A percentile compares a stretch with the other conserved stretches of the same genome.
phyloP scores from a whole-genome alignment of 495 filamentous ascomycete species.

The Neurospora sublineolata region DNA sequence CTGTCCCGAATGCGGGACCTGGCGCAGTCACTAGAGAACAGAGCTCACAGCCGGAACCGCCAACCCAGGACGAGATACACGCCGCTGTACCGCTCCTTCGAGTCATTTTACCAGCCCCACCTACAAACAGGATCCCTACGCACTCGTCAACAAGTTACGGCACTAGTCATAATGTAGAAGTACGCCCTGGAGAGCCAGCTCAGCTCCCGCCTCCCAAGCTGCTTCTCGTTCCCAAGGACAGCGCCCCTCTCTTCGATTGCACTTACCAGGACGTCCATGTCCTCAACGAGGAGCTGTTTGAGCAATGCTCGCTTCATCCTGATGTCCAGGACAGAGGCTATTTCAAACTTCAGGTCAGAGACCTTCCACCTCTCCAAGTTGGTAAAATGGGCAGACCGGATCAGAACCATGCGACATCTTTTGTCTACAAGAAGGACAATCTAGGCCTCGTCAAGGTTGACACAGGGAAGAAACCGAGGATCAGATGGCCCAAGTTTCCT shows the following conservation, averaged over 20 bases:
- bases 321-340: slow-evolving; percentile 17
- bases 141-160: background rate
- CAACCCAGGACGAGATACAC: background rate
- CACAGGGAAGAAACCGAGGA: slow-evolving; percentile 13
- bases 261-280: slow-evolving; percentile 19
- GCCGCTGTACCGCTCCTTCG: background rate
- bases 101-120: background rate
- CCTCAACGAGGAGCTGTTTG: slow-evolving; percentile 21
- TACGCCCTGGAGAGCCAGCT: background rate
- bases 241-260: slow-evolving; percentile 19
- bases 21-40: background rate
- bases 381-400: slow-evolving; percentile 12
- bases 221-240: slow-evolving; percentile 2
- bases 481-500: slow-evolving; percentile 13
- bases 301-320: slow-evolving; percentile 19
- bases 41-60: background rate
- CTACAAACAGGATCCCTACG: background rate
- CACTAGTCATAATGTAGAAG: background rate
- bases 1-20: background rate
- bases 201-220: slow-evolving; percentile 1
- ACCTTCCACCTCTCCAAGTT: slow-evolving; percentile 14
- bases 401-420: slow-evolving; percentile 20
- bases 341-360: slow-evolving; percentile 21
- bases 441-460: slow-evolving; percentile 22
- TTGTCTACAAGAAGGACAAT: slow-evolving; percentile 15